These are phyloP conservation scores for Sporothrix brasiliensis DNA, from an alignment of 2,329 filamentous ascomycete species.

Conservation along the genomic window DNA sequence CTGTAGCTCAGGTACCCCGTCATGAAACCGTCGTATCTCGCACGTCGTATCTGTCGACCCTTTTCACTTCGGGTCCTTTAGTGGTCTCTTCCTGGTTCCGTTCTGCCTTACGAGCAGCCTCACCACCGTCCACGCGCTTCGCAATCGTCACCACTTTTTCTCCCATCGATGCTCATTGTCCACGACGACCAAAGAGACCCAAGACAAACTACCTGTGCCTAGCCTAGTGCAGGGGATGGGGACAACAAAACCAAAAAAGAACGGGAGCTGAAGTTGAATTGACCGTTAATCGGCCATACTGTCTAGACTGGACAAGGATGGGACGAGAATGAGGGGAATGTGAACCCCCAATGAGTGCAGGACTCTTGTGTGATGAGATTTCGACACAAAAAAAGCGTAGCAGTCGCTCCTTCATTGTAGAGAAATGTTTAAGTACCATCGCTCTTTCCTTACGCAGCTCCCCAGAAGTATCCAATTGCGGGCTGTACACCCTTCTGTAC, in stretches of 20 bases:
- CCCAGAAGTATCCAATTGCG: neutral
- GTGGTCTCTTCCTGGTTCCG: neutral
- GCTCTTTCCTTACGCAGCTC: neutral
- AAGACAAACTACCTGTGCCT: slow-evolving; percentile 2
- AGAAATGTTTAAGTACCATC: neutral
- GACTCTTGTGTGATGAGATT: too few relatives aligned
- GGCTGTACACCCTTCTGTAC: neutral
- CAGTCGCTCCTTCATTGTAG: neutral
- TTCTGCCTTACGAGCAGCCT: slow-evolving; percentile 11
- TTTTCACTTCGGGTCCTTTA: neutral
- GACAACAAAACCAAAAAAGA: neutral
- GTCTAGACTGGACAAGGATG: slow-evolving; percentile 1
- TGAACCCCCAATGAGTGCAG: neutral
- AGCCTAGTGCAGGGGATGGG: neutral
- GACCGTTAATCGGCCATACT: neutral
- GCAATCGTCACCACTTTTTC: neutral
- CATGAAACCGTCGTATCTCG: neutral
- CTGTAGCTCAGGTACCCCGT: neutral
- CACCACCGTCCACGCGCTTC: neutral
- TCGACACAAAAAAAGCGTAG: neutral
- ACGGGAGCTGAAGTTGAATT: neutral
- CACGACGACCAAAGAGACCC: neutral
- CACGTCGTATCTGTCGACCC: neutral
- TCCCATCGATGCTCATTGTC: neutral
- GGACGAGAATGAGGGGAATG: neutral